Evolutionary conservation across 345 rosid species (phyloP), one percentile per base, ranked within the genome.

Genomic region (Melastoma malabathricum): DNA sequence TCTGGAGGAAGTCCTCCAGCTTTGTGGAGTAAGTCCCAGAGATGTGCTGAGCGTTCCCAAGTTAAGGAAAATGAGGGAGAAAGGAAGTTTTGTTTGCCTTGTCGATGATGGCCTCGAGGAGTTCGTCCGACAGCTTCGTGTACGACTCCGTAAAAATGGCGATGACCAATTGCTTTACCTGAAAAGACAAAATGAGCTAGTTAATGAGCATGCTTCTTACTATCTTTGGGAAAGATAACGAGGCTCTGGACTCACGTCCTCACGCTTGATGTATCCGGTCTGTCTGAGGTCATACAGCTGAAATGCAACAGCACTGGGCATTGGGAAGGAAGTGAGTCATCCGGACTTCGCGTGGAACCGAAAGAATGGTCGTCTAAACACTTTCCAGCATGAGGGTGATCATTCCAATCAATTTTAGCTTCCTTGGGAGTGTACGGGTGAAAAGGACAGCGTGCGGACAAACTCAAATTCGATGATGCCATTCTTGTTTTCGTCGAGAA

Each of bases 401-500:
- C 22, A 87, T 76, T 71, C 83, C 97, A 89, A 44, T 83, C 82
- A 20, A 73, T 89, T 68, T 89, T 89, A 50, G 78, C 83, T 51
- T 86, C 89, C 5, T 73, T 45, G 0, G 94, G 77, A 54, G 96
- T 75, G 56, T 18, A 46, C 4, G 97, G 97, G 71, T 89, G 97
- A 65, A 89, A 89, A n/a, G n/a, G 50, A 81, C 75, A 89, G 78
- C 1, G 88, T 74, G 50, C 67, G 97, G 20, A 86, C 62, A 53
- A 89, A 89, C 49, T 83, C 97, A 64, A 89, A 86, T 57, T 86
- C 95, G 52, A 89, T 89, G 13, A 81, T 94, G 2, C 86, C 97
- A 48, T 86, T 81, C 72, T 59, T 73, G 77, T 89, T 89, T 57
- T 83, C 94, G 63, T 86, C 95, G 50, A 86, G 86, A 70, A 81